Evolutionary conservation across 306 rosid species (phyloP), one percentile per base, ranked within the genome.

Genomic region (Prunus campanulata): DNA sequence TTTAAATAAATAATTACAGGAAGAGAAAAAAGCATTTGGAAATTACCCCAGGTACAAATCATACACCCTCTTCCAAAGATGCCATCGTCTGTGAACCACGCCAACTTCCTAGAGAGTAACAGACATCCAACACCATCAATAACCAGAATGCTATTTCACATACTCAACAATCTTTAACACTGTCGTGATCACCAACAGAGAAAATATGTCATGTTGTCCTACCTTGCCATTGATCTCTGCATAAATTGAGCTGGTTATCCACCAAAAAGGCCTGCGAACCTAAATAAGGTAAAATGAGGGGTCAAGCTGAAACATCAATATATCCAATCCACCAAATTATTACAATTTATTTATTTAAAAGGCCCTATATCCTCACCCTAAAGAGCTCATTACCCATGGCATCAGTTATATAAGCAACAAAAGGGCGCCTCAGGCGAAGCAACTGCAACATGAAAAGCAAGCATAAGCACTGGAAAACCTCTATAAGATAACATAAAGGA

Each of bases 181-280:
- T 39, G 62, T 75, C 25, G 61, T 52, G 57, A 76, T 11, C n/a
- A 77, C 66, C 46, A 44, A 60, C 57, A 70, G 4, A 63, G 0
- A 15, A 75, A 9, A 75, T 27, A 77, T 25, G 70, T 71, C 51
- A 51, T 81, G 63, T 11, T 74, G 66, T 9, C 92, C 75, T 90
- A 95, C 97, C 97, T 90, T 89, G 75, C 98, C 96, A 74, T 95
- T 86, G 81, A 95, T 82, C 90, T 95, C 98, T 18, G 95, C 91
- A 74, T 89, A 92, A 66, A 95, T 95, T 80, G 98, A 95, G 87
- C 98, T 95, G 63, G 90, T 92, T 83, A 95, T 80, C 98, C 98
- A 95, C 98, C 98, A 95, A 87, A 95, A 90, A 79, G 98, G 98
- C 80, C 98, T 85, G 49, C 96, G 92, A 67, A 90, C 98, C 98